Evolutionary conservation across 2,329 filamentous ascomycete species (phyloP), one percentile per base, ranked within the genome.

Genomic region (Diplodia mutila): DNA sequence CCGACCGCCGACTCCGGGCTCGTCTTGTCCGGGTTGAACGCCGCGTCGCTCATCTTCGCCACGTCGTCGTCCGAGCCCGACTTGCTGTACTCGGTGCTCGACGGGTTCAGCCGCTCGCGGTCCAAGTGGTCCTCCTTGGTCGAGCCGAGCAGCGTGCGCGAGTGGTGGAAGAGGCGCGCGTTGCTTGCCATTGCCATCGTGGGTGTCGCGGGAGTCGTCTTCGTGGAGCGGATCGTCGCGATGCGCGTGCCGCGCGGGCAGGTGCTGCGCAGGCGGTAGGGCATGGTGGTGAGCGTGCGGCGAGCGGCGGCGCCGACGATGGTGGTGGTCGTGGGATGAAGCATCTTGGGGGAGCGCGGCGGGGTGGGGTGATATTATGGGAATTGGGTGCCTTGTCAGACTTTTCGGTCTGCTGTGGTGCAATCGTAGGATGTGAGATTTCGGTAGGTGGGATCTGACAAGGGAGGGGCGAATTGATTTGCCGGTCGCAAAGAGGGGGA

Each of bases 11-110:
- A 74, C 75, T 93, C 89, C 0, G 92, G 92, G 23, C 84, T 80
- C 29, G 91, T 94, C 76, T 86, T 87, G 66, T 83, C 79, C 0
- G 89, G 87, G 75, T 92, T 85, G 78, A 91, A 96, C 0, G 93
- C 90, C 0, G 89, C 85, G 51, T 89, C 83, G 3, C 81, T 76
- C 67, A 85, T 81, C 34, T 84, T 81, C 0, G 85, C 83, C 0
- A 89, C 85, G 14, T 81, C 80, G 52, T 89, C 81, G 71, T 89
- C 91, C 0, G 86, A 87, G 3, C 87, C 90, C 61, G 87, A 88
- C 75, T 90, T 87, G 67, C 87, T 87, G 78, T 89, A 87, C 75
- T 96, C 91, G 65, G 85, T 87, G 2, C 85, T 79, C 39, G 86
- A 83, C 0, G 90, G 88, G 68, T 90, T 86, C 39, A 96, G 84